Conservation (phyloP, 805 yeast genomes). For the Cyberlindnera japonica region DNA sequence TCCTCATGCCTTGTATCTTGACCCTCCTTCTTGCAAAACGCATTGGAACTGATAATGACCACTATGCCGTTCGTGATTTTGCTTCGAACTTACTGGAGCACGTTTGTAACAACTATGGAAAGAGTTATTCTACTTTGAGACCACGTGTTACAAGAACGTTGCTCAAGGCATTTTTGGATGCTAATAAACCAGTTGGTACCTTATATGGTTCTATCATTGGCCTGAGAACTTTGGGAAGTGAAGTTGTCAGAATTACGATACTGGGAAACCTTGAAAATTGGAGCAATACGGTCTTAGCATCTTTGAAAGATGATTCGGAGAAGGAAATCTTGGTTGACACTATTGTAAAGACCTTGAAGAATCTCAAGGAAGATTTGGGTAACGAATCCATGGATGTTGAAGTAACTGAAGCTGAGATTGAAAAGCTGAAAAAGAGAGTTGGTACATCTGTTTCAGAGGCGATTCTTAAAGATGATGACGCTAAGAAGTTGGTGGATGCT, state of each 20-base stretch:
- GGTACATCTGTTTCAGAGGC: conserved; percentile 55
- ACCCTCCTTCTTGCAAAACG: conserved; percentile 86
- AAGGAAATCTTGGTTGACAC: conserved; percentile 45
- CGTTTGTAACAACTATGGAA: conserved; percentile 75
- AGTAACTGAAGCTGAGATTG: conserved; percentile 32
- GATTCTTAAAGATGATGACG: conserved; percentile 44
- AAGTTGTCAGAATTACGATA: conserved; percentile 78
- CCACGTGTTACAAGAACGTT: conserved; percentile 94
- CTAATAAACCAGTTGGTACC: conserved; percentile 80
- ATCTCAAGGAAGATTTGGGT: conserved; percentile 33
- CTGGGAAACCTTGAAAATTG: conserved; percentile 83
- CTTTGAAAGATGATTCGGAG: conserved; percentile 39
- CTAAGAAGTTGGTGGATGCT: conserved; percentile 52
- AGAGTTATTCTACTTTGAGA: conserved; percentile 81
- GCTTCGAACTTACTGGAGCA: conserved; percentile 80
- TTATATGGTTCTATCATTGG: conserved; percentile 91
- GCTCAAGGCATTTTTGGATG: conserved; percentile 83
- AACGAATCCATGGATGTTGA: conserved; percentile 36
- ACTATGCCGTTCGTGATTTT: conserved; percentile 70
- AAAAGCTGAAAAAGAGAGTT: conserved; percentile 51
- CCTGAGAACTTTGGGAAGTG: conserved; percentile 76
- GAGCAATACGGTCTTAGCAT: conserved; percentile 55
- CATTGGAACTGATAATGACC: conserved; percentile 50
- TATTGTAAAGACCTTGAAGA: conserved; percentile 51
- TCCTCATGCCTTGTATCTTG: conserved; percentile 92